Evolutionary conservation across 345 rosid genomes (phyloP).

Genomic region (Syzygium aromaticum): DNA sequence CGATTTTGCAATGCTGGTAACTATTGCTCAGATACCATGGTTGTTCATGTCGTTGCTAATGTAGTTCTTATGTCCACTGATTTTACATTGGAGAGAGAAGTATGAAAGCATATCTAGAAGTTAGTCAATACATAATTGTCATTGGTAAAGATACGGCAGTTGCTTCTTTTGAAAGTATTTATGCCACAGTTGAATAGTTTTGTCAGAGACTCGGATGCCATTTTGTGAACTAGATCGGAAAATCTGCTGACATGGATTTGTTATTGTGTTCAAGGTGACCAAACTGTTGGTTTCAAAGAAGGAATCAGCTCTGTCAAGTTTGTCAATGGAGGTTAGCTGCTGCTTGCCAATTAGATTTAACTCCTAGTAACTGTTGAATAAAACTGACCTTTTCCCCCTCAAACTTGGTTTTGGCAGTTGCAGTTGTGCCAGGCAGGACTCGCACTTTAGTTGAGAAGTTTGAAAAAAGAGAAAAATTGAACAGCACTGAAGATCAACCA

Average conservation of each 20-base stretch:
- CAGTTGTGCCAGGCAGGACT: conserved; percentile 81
- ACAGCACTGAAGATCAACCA: conserved; percentile 8
- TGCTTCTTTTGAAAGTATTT: neutral
- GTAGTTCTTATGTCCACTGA: neutral
- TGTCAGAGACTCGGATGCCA: neutral
- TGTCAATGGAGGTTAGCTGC: conserved; percentile 86
- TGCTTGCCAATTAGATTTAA: conserved; percentile 4
- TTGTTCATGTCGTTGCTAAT: neutral
- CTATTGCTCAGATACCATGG: neutral
- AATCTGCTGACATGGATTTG: conserved; percentile 7
- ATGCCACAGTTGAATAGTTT: neutral
- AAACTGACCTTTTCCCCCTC: conserved; percentile 1
- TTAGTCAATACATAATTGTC: neutral
- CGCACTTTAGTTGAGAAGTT: conserved; percentile 89
- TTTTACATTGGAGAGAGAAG: neutral
- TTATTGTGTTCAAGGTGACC: conserved; percentile 36
- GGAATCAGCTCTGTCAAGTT: conserved; percentile 44
- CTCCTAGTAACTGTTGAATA: neutral
- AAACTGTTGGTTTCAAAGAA: conserved; percentile 23
- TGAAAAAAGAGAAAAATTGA: conserved; percentile 25
- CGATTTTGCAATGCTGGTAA: neutral
- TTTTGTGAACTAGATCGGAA: neutral
- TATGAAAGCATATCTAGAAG: neutral
- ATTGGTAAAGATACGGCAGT: neutral
- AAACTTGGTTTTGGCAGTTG: conserved; percentile 49